Evolutionary conservation across 441 rosid species (phyloP).

Genomic region (Sinapis alba): DNA sequence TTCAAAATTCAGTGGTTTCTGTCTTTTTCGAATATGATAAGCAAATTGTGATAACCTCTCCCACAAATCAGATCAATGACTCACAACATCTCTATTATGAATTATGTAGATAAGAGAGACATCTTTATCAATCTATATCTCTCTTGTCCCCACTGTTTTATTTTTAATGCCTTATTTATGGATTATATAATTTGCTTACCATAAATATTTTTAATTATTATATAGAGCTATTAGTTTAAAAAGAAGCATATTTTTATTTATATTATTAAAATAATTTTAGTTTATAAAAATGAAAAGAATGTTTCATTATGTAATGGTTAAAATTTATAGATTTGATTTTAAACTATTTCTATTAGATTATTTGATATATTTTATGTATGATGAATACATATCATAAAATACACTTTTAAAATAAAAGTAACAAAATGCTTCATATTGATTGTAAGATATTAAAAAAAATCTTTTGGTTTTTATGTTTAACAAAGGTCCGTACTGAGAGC

Average conservation of each 20-base stretch:
- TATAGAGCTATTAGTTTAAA: background rate
- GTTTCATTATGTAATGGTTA: background rate
- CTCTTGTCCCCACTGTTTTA: constrained; percentile 3
- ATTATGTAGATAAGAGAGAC: background rate
- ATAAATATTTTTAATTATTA: too few relatives aligned
- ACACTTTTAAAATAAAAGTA: background rate
- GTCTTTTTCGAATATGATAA: constrained; percentile 37
- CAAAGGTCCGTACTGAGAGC: background rate
- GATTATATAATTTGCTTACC: background rate
- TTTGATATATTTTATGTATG: background rate
- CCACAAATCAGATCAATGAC: constrained; percentile 28
- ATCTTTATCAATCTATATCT: constrained; percentile 2
- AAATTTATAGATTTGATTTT: too few relatives aligned
- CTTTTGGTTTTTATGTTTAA: background rate
- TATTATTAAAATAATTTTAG: background rate
- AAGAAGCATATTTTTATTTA: background rate
- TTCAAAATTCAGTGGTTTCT: constrained; percentile 8
- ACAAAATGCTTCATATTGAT: background rate
- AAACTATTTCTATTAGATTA: background rate
- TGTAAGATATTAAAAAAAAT: too few relatives aligned
- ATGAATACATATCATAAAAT: too few relatives aligned
- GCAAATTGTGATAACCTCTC: constrained; percentile 33
- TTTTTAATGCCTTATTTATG: background rate
- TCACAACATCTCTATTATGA: background rate
- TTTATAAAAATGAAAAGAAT: background rate